These are phyloP conservation scores for Periglandula ipomoeae DNA, from an alignment of 2,329 filamentous ascomycete species.

Conservation along the genomic window DNA sequence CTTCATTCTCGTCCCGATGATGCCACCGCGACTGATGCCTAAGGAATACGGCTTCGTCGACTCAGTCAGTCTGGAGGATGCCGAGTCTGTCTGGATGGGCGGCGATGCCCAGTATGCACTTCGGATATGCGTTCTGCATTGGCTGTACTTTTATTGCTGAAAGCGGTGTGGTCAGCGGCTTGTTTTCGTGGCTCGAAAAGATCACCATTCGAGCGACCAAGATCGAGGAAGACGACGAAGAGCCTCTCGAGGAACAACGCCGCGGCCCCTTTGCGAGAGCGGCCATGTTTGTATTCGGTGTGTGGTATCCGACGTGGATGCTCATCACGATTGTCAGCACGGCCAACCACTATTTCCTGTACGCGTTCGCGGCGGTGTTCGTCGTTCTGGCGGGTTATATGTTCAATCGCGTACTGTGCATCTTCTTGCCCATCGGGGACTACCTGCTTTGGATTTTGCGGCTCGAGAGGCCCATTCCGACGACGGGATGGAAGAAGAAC, in stretches of 20 bases:
- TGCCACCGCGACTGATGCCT: constrained; percentile 47
- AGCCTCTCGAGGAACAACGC: constrained; percentile 11
- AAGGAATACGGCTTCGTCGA: constrained; percentile 47
- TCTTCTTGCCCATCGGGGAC: constrained; percentile 54
- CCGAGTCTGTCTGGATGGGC: constrained; percentile 18
- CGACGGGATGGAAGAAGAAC: constrained; percentile 23
- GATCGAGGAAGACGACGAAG: constrained; percentile 9
- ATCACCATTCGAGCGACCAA: not conserved
- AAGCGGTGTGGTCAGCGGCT: constrained; percentile 35
- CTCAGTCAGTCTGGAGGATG: constrained; percentile 35
- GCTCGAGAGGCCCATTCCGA: constrained; percentile 53
- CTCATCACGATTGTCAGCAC: constrained; percentile 50
- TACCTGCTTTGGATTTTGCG: constrained; percentile 52
- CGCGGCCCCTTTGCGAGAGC: constrained; percentile 12
- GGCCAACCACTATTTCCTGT: constrained; percentile 54
- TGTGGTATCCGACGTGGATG: constrained; percentile 43
- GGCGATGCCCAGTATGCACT: constrained; percentile 46
- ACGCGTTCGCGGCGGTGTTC: constrained; percentile 53
- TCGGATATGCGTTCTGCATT: constrained; percentile 45
- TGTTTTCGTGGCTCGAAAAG: constrained; percentile 12
- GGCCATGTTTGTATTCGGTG: constrained; percentile 26
- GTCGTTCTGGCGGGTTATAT: constrained; percentile 52
- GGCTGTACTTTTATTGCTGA: constrained; percentile 42
- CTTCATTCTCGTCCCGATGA: constrained; percentile 47
- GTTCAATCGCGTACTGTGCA: constrained; percentile 42